A percentile compares a stretch with the other conserved stretches of the same genome.
These are phyloP conservation scores for Cytospora leucostoma DNA, from an alignment of 2,329 filamentous ascomycete species.

Conservation along the genomic window DNA sequence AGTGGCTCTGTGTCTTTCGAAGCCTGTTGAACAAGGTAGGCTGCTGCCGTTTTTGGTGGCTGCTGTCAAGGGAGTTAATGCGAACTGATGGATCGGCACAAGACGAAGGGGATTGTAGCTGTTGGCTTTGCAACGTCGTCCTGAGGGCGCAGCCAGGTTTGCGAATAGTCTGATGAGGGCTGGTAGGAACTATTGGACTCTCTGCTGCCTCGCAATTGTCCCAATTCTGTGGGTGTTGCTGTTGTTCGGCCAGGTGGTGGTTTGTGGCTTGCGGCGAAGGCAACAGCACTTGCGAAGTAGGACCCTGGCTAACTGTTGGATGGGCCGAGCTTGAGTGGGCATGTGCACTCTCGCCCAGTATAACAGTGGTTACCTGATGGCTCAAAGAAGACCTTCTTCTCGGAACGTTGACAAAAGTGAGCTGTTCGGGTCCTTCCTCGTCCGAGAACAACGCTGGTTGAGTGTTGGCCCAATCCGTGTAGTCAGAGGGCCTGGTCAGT, in stretches of 20 bases:
- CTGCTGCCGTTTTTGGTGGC: constrained; percentile 3
- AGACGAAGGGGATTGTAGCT: constrained; percentile 19
- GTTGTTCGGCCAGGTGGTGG: not conserved
- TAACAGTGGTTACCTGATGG: constrained; percentile 21
- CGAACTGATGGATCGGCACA: not conserved
- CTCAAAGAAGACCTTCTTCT: constrained; percentile 27
- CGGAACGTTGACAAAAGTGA: constrained; percentile 17
- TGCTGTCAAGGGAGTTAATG: not conserved
- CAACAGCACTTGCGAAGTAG: constrained; percentile 5
- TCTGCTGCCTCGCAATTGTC: constrained; percentile 10
- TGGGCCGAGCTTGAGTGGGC: constrained; percentile 8
- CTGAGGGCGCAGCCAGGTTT: constrained; percentile 9
- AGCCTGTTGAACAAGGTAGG: constrained; percentile 13
- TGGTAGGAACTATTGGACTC: not conserved
- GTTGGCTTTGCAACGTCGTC: constrained; percentile 5
- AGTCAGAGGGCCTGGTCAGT: not conserved
- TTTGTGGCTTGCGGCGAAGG: not conserved
- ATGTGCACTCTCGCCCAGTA: constrained; percentile 9
- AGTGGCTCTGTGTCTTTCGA: constrained; percentile 19
- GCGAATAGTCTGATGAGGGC: constrained; percentile 4
- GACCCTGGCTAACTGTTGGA: not conserved
- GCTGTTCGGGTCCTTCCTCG: not conserved
- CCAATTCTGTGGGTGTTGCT: constrained; percentile 1
- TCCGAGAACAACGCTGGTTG: not conserved
- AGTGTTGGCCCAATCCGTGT: constrained; percentile 5